A percentile compares a stretch with the other conserved stretches of the same genome.
Conservation (phyloP, 2,329 filamentous ascomycete species). For the Diaporthe caulivora region DNA sequence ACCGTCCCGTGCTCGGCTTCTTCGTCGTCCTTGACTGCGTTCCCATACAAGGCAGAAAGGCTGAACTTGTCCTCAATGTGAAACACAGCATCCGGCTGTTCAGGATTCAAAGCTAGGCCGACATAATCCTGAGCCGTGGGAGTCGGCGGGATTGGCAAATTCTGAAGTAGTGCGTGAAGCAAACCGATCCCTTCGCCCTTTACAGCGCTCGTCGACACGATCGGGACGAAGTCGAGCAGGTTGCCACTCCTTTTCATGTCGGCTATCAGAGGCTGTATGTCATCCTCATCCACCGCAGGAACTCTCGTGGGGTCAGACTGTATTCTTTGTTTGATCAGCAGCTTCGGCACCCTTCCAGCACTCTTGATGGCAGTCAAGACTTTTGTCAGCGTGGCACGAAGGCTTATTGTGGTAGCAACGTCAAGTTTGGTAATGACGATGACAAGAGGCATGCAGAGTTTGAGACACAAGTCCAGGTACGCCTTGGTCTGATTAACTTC, state of each 20-base stretch:
- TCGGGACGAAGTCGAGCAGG: constrained; percentile 75
- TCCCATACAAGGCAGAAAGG: constrained; percentile 73
- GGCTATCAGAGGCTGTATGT: constrained; percentile 68
- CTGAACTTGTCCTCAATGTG: constrained; percentile 93
- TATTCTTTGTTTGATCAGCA: constrained; percentile 71
- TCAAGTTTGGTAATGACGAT: constrained; percentile 94
- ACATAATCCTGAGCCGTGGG: constrained; percentile 67
- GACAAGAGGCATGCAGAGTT: constrained; percentile 80
- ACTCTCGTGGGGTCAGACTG: constrained; percentile 68
- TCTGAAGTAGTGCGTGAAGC: constrained; percentile 83
- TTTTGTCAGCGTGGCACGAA: constrained; percentile 78
- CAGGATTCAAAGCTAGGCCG: constrained; percentile 67
- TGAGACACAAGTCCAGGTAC: constrained; percentile 87
- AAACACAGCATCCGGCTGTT: constrained; percentile 77
- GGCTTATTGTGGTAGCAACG: constrained; percentile 77
- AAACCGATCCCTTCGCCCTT: constrained; percentile 85
- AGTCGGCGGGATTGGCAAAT: constrained; percentile 75
- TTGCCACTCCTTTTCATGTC: constrained; percentile 59
- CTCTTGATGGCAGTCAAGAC: constrained; percentile 84
- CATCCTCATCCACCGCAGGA: constrained; percentile 65
- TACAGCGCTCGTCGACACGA: constrained; percentile 88
- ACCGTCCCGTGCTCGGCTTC: constrained; percentile 73
- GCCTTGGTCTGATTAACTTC: constrained; percentile 81
- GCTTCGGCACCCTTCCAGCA: constrained; percentile 78
- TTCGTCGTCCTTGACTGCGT: constrained; percentile 54